These are phyloP conservation scores for Leptodontidium sp. DNA, from an alignment of 2,329 filamentous ascomycete species.

Conservation along the genomic window DNA sequence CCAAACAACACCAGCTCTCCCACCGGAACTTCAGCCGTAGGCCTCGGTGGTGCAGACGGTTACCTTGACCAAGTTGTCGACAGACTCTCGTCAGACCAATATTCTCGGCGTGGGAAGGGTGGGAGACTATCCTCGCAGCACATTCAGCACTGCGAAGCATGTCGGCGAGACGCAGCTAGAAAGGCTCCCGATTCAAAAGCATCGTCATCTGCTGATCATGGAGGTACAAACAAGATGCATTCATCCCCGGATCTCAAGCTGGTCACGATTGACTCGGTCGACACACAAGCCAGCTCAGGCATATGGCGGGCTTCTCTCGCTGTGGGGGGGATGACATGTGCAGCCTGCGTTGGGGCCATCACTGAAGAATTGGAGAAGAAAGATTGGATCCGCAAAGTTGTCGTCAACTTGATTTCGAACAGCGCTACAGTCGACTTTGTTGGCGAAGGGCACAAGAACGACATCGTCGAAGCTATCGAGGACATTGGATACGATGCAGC, in stretches of 20 bases:
- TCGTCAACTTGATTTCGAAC: constrained; percentile 61
- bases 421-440: constrained; percentile 57
- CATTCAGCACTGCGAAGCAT: constrained; percentile 59
- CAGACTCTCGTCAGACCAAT: constrained; percentile 38
- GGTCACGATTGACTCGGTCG: constrained; percentile 49
- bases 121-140: constrained; percentile 41
- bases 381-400: constrained; percentile 56
- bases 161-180: constrained; percentile 51
- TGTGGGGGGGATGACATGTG: constrained; percentile 66
- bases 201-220: constrained; percentile 10
- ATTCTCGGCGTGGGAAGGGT: constrained; percentile 8
- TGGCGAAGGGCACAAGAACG: constrained; percentile 53
- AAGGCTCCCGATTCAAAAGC: constrained; percentile 11
- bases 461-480: constrained; percentile 59
- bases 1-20: constrained; percentile 24
- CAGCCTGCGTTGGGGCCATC: constrained; percentile 59
- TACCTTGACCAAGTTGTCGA: constrained; percentile 43
- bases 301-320: constrained; percentile 59
- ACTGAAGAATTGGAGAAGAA: constrained; percentile 56
- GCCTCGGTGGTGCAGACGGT: constrained; percentile 36
- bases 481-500: constrained; percentile 72
- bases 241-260: constrained; percentile 28
- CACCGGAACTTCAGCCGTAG: constrained; percentile 25
- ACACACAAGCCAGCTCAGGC: constrained; percentile 40
- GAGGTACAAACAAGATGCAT: constrained; percentile 11